Base-by-base conservation (phyloP, 2,329 filamentous ascomycete genomes). In the Colletotrichum zoysiae region DNA sequence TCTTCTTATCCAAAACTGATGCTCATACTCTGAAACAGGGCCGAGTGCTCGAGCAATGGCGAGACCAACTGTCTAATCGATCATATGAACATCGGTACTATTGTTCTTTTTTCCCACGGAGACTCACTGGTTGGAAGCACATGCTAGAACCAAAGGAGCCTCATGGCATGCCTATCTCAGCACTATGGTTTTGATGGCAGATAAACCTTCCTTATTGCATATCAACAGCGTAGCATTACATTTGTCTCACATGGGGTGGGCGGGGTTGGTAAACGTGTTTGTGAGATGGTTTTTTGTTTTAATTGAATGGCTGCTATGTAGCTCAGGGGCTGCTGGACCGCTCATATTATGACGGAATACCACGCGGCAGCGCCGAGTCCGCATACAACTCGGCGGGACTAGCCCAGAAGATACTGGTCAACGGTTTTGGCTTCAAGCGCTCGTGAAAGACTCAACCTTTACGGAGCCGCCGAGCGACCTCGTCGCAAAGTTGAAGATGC, bases 401-500 rank as follows among this genome's bases (percentile, higher is more conserved):
- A 30, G 50, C 23, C 23, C 23, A 9, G 50, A 33, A 30, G 26
- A 30, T 11, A 7, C 78, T 8, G 23, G 14, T 40, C 33, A 23
- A 18, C 16, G 26, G 30, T 5, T 40, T 40, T 18, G 23, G 30
- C 26, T 14, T 57, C 12, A 40, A 9, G 59, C 59, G 20, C 46
- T 62, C 14, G 38, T 65, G 38, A 67, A 61, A 12, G 65, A 67
- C 23, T 33, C 23, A 23, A 62, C 65, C 30, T n/a, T 26, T 2
- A 76, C 46, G 4, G 69, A 71, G 12, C 76, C 77, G 4, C 77
- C 76, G 12, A 77, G 46, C 5, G 55, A 42, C 51, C 78, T 78
- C 1, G 85, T 87, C 0, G 85, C 85, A 77, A 80, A 84, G 73
- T 86, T 86, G 70, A 87, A 87, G 5, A 86, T 82, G 0, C 81